A percentile compares a stretch with the other conserved stretches of the same genome.
phyloP scores from a whole-genome alignment of 208 protist genomes.

The Wallacemonas collosoma region DNA sequence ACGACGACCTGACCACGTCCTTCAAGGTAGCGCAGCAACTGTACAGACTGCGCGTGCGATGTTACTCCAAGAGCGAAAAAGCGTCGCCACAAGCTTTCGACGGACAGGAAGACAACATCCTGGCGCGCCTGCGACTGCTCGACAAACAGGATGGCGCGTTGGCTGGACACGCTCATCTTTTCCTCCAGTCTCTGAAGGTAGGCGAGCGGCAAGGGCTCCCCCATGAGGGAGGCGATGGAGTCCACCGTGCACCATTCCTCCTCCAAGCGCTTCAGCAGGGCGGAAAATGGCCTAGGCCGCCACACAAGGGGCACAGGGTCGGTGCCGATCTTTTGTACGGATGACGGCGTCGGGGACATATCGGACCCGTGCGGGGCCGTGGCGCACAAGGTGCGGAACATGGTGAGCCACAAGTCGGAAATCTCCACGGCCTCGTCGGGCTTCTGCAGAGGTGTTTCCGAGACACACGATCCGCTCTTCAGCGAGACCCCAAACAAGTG shows the following conservation, averaged over 20 bases:
- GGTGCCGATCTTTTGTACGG: no score
- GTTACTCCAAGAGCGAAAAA: slow-evolving; percentile 12
- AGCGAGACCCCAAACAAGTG: slow-evolving; percentile 24
- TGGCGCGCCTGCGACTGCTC: slow-evolving; percentile 14
- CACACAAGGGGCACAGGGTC: not conserved
- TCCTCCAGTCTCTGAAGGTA: slow-evolving; percentile 1
- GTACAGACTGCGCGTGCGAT: slow-evolving; percentile 5
- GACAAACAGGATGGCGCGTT: slow-evolving; percentile 7
- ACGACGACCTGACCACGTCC: slow-evolving; percentile 5
- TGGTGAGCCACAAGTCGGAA: slow-evolving; percentile 26
- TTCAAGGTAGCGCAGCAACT: slow-evolving; percentile 12
- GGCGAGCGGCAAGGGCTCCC: not conserved
- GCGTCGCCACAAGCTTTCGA: slow-evolving; percentile 11
- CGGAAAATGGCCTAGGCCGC: slow-evolving; percentile 11
- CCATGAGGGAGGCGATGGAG: not conserved
- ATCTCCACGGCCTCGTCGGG: slow-evolving; percentile 22
- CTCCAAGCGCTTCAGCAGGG: slow-evolving; percentile 1
- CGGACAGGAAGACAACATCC: slow-evolving; percentile 13
- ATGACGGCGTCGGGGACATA: no score
- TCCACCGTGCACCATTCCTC: slow-evolving; percentile 10
- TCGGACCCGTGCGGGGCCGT: not conserved
- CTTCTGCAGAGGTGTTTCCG: slow-evolving; percentile 24
- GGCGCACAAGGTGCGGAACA: slow-evolving; percentile 21
- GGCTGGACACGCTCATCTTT: slow-evolving; percentile 12
- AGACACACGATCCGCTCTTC: slow-evolving; percentile 20